These are phyloP conservation scores for Penicillium decumbens DNA, from an alignment of 2,329 filamentous ascomycete species.

Conservation along the genomic window DNA sequence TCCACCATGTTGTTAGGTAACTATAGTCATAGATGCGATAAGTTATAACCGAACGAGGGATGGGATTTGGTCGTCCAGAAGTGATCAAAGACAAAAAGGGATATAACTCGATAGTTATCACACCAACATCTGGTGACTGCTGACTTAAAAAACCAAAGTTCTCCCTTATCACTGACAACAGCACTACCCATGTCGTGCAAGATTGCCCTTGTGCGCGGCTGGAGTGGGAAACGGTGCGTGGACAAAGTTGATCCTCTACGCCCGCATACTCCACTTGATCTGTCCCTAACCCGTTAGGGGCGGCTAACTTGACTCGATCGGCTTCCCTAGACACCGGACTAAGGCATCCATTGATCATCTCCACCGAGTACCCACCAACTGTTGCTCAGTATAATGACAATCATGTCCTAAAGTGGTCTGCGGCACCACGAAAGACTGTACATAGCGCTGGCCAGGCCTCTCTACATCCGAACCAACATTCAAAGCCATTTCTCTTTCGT, in stretches of 20 bases:
- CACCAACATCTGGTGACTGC: background rate
- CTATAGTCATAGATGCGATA: conserved; percentile 2
- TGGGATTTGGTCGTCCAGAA: background rate
- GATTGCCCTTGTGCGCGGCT: background rate
- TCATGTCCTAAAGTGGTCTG: background rate
- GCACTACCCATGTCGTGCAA: background rate
- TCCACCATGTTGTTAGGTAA: conserved; percentile 6
- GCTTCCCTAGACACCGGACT: background rate
- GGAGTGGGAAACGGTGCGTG: background rate
- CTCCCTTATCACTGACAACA: background rate
- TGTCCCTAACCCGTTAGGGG: background rate
- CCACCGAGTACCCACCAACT: background rate
- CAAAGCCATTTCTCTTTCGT: background rate
- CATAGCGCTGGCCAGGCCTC: background rate
- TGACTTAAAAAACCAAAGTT: background rate
- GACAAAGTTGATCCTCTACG: background rate
- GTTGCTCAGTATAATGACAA: background rate
- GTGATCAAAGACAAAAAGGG: background rate
- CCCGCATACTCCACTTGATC: background rate
- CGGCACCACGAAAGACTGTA: background rate
- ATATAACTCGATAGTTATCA: background rate
- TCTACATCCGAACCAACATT: background rate
- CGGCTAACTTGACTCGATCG: background rate
- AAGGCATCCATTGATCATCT: background rate
- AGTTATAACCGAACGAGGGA: background rate